Base-by-base conservation (phyloP, 139 green algal species). In the Chlorella sp. region DNA sequence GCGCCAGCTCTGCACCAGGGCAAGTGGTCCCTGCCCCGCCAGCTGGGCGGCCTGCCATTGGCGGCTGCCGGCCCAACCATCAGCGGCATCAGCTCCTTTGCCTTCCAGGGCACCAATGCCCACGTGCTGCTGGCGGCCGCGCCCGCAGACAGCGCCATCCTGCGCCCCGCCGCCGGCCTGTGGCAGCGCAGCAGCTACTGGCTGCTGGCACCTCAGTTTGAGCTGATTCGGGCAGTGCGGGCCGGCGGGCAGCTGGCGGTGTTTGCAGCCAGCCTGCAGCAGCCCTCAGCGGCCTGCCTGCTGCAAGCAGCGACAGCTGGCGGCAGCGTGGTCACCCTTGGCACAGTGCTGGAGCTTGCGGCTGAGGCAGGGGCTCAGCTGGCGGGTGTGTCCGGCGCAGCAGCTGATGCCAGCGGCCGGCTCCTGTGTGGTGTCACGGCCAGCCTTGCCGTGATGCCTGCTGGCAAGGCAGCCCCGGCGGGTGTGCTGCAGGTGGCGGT, bases 71-170 rank as follows among this genome's bases (percentile, higher is more conserved):
- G 32, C 28, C 17, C 65, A 9, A 30, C 0, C 36, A 24, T 81
- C 60, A 79, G 40, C 41, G 93, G 93, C 69, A 87, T 94, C 56
- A 97, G 93, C 84, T 93, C 93, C 7, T 98, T 98, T 82, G 95
- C 95, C 1, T 98, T 97, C 89, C 92, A 95, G 83, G 94, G 94
- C 62, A 95, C 93, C 62, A 96, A 96, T 81, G 92, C 90, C 20
- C 92, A 97, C 69, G 84, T 89, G 48, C 78, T 96, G 46, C 73
- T 79, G 69, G 77, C 76, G 13, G 34, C 60, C 3, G 24, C 60
- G 0, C 56, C 62, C 16, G 40, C 43, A 17, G 44, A 38, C 34
- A 44, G 40, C 58, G 6, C 28, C 38, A n/a, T 41, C 44, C 75
- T 43, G 76, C 36, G n/a, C 19, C 51, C 65, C 69, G 80, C 64